A percentile compares a stretch with the other conserved stretches of the same genome.
Evolutionary conservation across 345 rosid genomes (phyloP).

Genomic region (Brassica juncea): DNA sequence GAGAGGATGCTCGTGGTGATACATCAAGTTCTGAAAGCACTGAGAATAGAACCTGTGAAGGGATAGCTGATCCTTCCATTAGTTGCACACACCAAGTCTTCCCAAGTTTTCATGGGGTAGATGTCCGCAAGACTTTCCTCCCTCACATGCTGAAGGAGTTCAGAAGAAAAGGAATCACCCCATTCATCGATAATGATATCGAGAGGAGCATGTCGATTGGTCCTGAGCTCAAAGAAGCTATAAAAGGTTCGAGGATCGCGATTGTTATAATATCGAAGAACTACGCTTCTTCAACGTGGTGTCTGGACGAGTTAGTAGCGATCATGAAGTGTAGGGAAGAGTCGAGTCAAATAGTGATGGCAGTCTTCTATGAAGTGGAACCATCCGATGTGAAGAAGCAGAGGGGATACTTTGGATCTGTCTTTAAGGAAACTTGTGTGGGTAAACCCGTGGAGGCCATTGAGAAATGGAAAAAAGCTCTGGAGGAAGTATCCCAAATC

Average conservation of each 20-base stretch:
- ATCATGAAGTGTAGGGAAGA: background rate
- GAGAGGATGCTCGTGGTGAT: too few relatives aligned
- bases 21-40: too few relatives aligned
- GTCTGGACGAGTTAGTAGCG: background rate
- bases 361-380: background rate
- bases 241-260: background rate
- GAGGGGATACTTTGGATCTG: background rate
- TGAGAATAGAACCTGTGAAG: background rate
- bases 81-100: too few relatives aligned
- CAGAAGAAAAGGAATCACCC: too few relatives aligned
- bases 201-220: background rate
- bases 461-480: background rate
- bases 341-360: background rate
- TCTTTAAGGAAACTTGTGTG: background rate
- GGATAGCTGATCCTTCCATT: too few relatives aligned
- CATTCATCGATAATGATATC: too few relatives aligned
- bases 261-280: background rate
- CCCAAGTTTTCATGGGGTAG: too few relatives aligned
- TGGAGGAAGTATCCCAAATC: background rate
- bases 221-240: background rate
- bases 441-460: background rate
- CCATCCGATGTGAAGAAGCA: background rate
- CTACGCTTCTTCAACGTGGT: background rate
- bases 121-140: too few relatives aligned
- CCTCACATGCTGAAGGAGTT: too few relatives aligned